These are phyloP conservation scores for Nicotiana tabacum DNA, from an alignment of 257 asterid genomes.

Conservation along the genomic window DNA sequence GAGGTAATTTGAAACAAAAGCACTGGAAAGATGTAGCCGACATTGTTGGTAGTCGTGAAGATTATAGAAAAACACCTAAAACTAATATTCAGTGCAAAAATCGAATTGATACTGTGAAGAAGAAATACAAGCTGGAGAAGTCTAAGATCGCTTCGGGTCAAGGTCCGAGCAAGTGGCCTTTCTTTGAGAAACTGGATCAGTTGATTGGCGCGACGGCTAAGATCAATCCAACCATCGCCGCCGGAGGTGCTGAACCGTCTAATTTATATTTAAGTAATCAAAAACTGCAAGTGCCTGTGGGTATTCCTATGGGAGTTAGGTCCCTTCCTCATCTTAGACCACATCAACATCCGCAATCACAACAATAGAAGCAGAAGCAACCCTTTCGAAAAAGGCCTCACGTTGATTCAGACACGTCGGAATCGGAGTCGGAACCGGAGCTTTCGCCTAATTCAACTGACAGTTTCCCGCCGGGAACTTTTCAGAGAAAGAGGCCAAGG, in stretches of 20 bases:
- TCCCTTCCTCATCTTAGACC: slow-evolving; percentile 25
- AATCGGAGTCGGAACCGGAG: slow-evolving; percentile 54
- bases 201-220: slow-evolving; percentile 57
- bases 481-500: slow-evolving; percentile 41
- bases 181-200: slow-evolving; percentile 49
- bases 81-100: slow-evolving; percentile 92
- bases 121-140: slow-evolving; percentile 86
- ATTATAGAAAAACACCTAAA: slow-evolving; percentile 50
- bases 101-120: slow-evolving; percentile 87
- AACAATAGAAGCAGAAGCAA: slow-evolving; percentile 18
- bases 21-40: slow-evolving; percentile 93
- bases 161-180: slow-evolving; percentile 69
- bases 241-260: slow-evolving; percentile 12
- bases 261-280: background rate
- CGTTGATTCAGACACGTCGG: slow-evolving; percentile 34
- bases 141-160: slow-evolving; percentile 58
- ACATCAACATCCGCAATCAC: slow-evolving; percentile 13
- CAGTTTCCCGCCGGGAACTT: slow-evolving; percentile 50
- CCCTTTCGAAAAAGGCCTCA: slow-evolving; percentile 30
- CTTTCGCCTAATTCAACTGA: slow-evolving; percentile 51
- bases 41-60: slow-evolving; percentile 55
- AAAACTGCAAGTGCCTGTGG: slow-evolving; percentile 27
- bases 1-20: slow-evolving; percentile 84
- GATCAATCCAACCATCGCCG: slow-evolving; percentile 13
- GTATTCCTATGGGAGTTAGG: slow-evolving; percentile 39